phyloP scores from a whole-genome alignment of 768 basidiomycete genomes.

The Pisolithus microcarpus region DNA sequence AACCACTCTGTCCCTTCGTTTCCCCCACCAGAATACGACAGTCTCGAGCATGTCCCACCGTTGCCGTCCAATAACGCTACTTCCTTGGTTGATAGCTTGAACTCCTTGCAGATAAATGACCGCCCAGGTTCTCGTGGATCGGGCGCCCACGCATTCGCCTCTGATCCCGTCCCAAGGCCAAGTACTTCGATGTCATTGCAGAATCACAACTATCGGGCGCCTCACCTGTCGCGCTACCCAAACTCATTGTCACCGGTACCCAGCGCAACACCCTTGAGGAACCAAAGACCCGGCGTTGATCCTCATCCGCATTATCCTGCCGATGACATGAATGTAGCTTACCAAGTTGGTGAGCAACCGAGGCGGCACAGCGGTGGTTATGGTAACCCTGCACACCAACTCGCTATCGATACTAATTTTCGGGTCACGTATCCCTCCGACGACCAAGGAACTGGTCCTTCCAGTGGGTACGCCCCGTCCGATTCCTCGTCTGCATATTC shows the following conservation, averaged over 20 bases:
- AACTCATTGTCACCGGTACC: conserved; percentile 34
- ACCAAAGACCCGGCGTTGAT: conserved; percentile 15
- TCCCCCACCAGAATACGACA: conserved; percentile 27
- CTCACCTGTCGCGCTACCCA: conserved; percentile 33
- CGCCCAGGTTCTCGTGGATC: conserved; percentile 24
- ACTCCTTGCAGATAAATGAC: conserved; percentile 46
- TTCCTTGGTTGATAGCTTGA: conserved; percentile 43
- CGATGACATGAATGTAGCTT: conserved; percentile 22
- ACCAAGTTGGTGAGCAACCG: conserved; percentile 4
- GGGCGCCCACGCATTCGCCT: conserved; percentile 19
- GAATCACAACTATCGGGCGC: conserved; percentile 22
- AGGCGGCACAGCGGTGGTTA: conserved; percentile 25
- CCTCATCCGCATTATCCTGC: conserved; percentile 25
- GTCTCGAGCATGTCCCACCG: conserved; percentile 18
- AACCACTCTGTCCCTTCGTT: conserved; percentile 43
- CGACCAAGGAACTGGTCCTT: conserved; percentile 22
- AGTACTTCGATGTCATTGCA: conserved; percentile 53
- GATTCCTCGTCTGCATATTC: conserved; percentile 14
- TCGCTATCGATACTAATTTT: conserved; percentile 30
- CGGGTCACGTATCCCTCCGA: conserved; percentile 35
- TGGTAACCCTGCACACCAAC: conserved; percentile 16
- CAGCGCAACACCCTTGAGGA: conserved; percentile 15
- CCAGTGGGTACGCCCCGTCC: conserved; percentile 24
- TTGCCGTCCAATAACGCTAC: conserved; percentile 40
- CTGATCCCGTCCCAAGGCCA: conserved; percentile 47